These are phyloP conservation scores for Pugionium cornutum DNA, from an alignment of 345 rosid species.

Conservation along the genomic window DNA sequence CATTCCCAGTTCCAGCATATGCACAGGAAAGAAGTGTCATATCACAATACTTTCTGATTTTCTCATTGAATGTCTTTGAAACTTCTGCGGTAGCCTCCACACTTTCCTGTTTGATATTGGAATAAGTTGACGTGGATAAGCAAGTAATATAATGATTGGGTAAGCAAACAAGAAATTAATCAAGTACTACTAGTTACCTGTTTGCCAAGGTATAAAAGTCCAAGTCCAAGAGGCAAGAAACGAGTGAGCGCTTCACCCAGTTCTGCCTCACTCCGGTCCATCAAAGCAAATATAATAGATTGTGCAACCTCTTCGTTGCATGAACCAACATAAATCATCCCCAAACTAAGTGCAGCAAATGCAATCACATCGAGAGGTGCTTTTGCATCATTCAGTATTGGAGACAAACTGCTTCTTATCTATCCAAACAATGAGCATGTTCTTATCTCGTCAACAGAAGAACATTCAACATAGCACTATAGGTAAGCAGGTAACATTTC, in stretches of 20 bases:
- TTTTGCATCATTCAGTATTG: slow-evolving; percentile 69
- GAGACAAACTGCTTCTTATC: slow-evolving; percentile 63
- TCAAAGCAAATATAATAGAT: slow-evolving; percentile 78
- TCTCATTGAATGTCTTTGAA: slow-evolving; percentile 87
- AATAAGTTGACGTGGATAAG: slow-evolving; percentile 29
- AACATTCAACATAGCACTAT: slow-evolving; percentile 10
- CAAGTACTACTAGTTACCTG: slow-evolving; percentile 52
- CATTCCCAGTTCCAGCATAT: slow-evolving; percentile 96
- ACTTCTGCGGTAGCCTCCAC: slow-evolving; percentile 97
- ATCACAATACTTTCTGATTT: slow-evolving; percentile 88
- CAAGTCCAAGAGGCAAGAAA: slow-evolving; percentile 90
- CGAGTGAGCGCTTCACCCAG: slow-evolving; percentile 78
- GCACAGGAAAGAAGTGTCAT: slow-evolving; percentile 96
- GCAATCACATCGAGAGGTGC: slow-evolving; percentile 83
- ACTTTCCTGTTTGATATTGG: slow-evolving; percentile 55
- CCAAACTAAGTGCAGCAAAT: slow-evolving; percentile 86
- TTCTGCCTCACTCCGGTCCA: slow-evolving; percentile 85
- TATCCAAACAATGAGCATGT: slow-evolving; percentile 42
- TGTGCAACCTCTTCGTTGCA: slow-evolving; percentile 97
- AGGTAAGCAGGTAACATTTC: slow-evolving; percentile 21
- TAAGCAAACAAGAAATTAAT: slow-evolving; percentile 23
- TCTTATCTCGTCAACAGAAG: slow-evolving; percentile 9
- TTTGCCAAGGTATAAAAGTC: slow-evolving; percentile 94
- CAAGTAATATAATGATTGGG: slow-evolving; percentile 10
- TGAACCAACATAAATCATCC: slow-evolving; percentile 87